Conservation (phyloP, 2,329 filamentous ascomycete species). For the Beauveria brongniartii region DNA sequence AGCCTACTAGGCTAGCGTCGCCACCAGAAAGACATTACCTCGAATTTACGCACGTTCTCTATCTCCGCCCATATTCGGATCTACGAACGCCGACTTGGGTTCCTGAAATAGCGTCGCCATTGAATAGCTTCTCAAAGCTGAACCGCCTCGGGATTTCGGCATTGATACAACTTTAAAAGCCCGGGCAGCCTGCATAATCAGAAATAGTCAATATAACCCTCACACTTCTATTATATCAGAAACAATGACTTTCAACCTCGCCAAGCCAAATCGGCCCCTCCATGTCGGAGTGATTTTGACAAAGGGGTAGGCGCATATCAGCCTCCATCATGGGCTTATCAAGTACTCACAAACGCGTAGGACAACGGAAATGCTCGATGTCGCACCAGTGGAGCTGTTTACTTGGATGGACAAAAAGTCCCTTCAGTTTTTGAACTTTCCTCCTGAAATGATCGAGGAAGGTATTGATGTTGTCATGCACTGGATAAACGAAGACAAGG, state of each 20-base stretch:
- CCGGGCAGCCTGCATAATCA: background rate
- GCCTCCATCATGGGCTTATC: background rate
- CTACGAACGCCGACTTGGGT: background rate
- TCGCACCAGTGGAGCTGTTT: background rate
- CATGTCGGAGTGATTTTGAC: background rate
- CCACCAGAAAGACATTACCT: too few species aligned
- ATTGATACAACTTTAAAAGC: background rate
- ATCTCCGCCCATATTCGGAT: background rate
- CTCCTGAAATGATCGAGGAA: background rate
- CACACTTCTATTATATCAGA: background rate
- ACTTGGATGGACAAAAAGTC: background rate
- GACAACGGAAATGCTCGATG: background rate
- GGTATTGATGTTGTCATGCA: background rate
- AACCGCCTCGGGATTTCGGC: background rate
- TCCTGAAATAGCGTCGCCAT: background rate
- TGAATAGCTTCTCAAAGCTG: background rate
- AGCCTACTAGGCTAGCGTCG: too few species aligned
- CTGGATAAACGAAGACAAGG: background rate
- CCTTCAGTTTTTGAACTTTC: background rate
- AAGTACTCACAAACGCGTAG: background rate
- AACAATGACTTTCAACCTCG: background rate
- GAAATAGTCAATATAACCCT: background rate
- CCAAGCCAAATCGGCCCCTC: background rate
- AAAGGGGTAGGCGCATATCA: background rate
- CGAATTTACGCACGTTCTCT: background rate